phyloP scores from a whole-genome alignment of 2,329 filamentous ascomycete species.

The Aspergillus arachidicola region DNA sequence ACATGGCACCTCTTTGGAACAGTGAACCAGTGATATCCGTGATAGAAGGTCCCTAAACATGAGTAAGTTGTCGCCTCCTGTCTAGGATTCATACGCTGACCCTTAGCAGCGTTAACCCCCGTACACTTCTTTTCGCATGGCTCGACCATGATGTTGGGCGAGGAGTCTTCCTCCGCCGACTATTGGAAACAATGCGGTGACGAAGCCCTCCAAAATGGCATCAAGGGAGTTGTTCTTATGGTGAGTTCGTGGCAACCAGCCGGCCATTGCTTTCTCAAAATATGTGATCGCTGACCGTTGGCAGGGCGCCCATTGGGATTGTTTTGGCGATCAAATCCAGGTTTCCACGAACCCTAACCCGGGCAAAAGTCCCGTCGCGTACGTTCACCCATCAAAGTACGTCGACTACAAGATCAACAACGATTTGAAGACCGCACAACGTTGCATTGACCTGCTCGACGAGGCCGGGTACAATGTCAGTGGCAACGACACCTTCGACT shows the following conservation, averaged over 20 bases:
- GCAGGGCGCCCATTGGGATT: constrained; percentile 68
- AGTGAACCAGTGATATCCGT: neutral
- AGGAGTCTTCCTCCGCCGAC: constrained; percentile 61
- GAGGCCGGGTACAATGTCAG: constrained; percentile 57
- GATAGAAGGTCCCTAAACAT: neutral
- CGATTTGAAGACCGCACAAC: constrained; percentile 57
- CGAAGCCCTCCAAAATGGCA: constrained; percentile 59
- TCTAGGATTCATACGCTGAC: neutral
- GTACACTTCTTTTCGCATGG: constrained; percentile 72
- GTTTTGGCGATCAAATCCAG: constrained; percentile 58
- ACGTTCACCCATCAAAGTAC: constrained; percentile 68
- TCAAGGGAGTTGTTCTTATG: constrained; percentile 69
- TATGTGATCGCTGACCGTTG: neutral
- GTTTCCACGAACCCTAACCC: constrained; percentile 64
- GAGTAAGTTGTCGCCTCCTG: neutral
- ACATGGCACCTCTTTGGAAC: neutral
- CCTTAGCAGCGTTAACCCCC: constrained; percentile 45
- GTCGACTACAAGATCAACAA: constrained; percentile 62
- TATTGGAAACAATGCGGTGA: constrained; percentile 70
- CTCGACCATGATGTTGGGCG: constrained; percentile 72
- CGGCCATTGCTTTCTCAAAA: neutral
- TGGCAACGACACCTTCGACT: constrained; percentile 62
- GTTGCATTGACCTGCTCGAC: constrained; percentile 54
- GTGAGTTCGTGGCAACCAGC: constrained; percentile 33
- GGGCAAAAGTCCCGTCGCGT: constrained; percentile 65